A percentile compares a stretch with the other conserved stretches of the same genome.
Evolutionary conservation across 768 basidiomycete genomes (phyloP).

Genomic region (Agrocybe praecox): DNA sequence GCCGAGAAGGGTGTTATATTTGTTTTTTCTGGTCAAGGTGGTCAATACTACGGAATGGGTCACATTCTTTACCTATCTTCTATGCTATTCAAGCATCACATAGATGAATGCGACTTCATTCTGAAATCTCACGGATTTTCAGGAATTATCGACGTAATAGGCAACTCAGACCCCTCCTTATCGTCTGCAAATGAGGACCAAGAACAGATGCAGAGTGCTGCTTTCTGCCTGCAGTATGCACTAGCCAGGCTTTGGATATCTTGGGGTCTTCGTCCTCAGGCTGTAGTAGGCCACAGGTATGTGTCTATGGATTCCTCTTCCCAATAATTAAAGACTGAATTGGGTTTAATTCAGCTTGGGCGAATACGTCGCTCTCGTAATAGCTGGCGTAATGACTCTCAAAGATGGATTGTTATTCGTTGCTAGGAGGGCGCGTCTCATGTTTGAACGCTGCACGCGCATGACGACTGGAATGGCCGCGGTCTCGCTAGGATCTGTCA

Average conservation of each 20-base stretch:
- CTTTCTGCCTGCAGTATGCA: slow-evolving; percentile 66
- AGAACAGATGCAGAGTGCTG: slow-evolving; percentile 48
- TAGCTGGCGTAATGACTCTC: slow-evolving; percentile 59
- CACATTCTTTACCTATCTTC: slow-evolving; percentile 51
- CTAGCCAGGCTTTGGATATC: slow-evolving; percentile 65
- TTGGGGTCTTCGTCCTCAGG: slow-evolving; percentile 66
- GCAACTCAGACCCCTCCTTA: slow-evolving; percentile 9
- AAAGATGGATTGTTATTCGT: slow-evolving; percentile 60
- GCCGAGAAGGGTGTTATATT: slow-evolving; percentile 47
- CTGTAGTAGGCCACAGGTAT: slow-evolving; percentile 75
- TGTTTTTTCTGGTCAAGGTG: slow-evolving; percentile 77
- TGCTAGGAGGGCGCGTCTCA: slow-evolving; percentile 58
- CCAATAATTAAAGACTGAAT: slow-evolving; percentile 5
- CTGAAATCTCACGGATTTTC: slow-evolving; percentile 52
- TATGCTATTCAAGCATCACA: slow-evolving; percentile 45
- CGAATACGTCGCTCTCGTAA: slow-evolving; percentile 72
- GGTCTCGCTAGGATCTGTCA: slow-evolving; percentile 38
- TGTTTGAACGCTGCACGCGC: slow-evolving; percentile 47
- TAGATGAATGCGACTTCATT: slow-evolving; percentile 61
- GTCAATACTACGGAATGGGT: slow-evolving; percentile 71
- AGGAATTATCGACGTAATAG: slow-evolving; percentile 49
- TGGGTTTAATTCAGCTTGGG: slow-evolving; percentile 54
- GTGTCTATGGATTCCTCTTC: slow-evolving; percentile 15
- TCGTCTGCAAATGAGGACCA: not conserved
- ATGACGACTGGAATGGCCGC: slow-evolving; percentile 64